Base-by-base conservation (phyloP, 106 monocot genomes). In the Apostasia shenzhenica region DNA sequence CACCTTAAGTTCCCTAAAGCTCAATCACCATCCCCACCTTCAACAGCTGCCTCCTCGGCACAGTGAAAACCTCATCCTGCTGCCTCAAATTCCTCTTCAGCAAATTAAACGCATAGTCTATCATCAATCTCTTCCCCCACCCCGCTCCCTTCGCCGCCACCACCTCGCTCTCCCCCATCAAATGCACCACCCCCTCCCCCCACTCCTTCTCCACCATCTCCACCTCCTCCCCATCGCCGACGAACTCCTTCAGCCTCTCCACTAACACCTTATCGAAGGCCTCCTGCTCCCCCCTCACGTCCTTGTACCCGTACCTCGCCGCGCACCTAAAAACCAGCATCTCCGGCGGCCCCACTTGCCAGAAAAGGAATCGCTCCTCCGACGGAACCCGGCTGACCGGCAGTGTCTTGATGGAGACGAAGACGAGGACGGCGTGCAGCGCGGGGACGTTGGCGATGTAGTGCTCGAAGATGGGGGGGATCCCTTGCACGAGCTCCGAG, bases 401-500 rank as follows among this genome's bases (percentile, higher is more conserved):
- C 48, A 83, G 57, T 6, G 61, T 57, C 55, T 79, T 83, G 49
- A 83, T 38, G 38, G 83, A 83, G 12, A 83, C 72, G 44, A 78
- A 83, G 4, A 83, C 79, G 12, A 83, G 66, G 2, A 83, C 78
- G 1, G 78, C 55, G 67, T 83, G 83, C n/a, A 83, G 3, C 1
- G 70, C 63, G 1, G 83, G 83, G 14, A 83, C 50, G 47, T 76
- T 75, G 6, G 13, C 72, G 1, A 83, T 50, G 47, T 70, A 73
- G 39, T 75, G 83, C 39, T 57, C 59, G 37, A 83, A 83, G 40
- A 83, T 75, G 0, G 83, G 75, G 4, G 83, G 83, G 6, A 79
- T 45, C 4, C 83, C 83, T 41, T 83, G 79, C 41, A 68, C 79
- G 13, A 83, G 79, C 78, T 83, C 79, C 0, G 83, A 79, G 74